Percentiles rank a stretch among this genome's conserved stretches.
Evolutionary conservation across 148 eudicot species (phyloP).

Genomic region (Polygonum aviculare): DNA sequence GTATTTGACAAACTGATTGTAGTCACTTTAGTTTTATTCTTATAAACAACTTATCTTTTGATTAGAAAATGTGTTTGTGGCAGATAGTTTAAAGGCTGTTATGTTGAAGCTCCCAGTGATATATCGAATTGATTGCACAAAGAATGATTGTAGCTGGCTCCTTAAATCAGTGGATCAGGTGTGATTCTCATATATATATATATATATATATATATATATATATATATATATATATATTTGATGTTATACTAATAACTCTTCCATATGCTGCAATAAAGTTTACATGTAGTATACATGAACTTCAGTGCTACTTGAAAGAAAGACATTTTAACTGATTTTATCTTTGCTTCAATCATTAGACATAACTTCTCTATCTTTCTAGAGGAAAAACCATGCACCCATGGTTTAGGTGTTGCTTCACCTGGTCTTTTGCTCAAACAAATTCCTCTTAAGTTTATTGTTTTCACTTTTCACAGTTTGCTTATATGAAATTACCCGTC

Average conservation of each 20-base stretch:
- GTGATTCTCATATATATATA: neutral
- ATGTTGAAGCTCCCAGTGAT: conserved; percentile 48
- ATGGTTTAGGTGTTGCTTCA: neutral
- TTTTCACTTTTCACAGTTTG: neutral
- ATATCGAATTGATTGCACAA: conserved; percentile 76
- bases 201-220: neutral
- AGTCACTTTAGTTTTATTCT: neutral
- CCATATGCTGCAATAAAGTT: neutral
- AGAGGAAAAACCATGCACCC: neutral
- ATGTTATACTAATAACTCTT: neutral
- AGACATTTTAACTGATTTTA: neutral
- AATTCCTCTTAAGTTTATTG: neutral
- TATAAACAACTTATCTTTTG: neutral
- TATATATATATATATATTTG: neutral
- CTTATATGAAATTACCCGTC: neutral
- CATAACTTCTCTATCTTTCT: neutral
- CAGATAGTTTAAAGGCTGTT: conserved; percentile 43
- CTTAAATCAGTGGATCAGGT: conserved; percentile 58
- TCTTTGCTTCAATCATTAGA: neutral
- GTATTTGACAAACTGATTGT: neutral
- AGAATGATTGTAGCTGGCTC: conserved; percentile 75
- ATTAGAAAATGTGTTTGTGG: conserved; percentile 25
- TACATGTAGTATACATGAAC: neutral
- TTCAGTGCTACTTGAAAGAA: neutral
- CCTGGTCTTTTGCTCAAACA: neutral